Percentiles rank a stretch among this genome's conserved stretches.
phyloP scores from a whole-genome alignment of 805 yeast genomes.

The Ogataea pilisensis region DNA sequence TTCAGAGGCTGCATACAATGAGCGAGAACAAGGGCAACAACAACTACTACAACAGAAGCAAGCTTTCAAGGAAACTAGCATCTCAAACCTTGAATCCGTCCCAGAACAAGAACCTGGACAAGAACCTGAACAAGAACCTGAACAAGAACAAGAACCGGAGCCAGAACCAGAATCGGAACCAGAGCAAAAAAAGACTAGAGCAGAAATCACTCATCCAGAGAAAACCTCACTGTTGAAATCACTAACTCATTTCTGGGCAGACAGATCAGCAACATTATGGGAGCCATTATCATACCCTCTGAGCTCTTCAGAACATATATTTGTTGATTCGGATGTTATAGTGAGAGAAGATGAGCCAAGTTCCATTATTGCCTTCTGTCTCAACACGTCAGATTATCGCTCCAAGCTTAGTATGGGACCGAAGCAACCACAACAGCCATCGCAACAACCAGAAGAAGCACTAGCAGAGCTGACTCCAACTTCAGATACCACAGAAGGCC shows the following conservation, averaged over 20 bases:
- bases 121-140: constrained; percentile 2
- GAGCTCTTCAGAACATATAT: constrained; percentile 77
- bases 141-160: constrained; percentile 5
- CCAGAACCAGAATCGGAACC: constrained; percentile 4
- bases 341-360: constrained; percentile 97
- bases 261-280: constrained; percentile 93
- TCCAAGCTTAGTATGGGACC: constrained; percentile 33
- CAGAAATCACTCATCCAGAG: constrained; percentile 50
- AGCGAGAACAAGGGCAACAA: not conserved
- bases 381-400: constrained; percentile 78
- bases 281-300: constrained; percentile 85
- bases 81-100: too few relatives aligned
- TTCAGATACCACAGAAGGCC: not conserved
- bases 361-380: constrained; percentile 87
- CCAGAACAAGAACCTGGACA: constrained; percentile 1
- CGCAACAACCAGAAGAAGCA: not conserved
- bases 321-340: constrained; percentile 89
- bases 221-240: constrained; percentile 76
- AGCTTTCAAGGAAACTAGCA: too few relatives aligned
- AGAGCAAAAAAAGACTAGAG: constrained; percentile 11
- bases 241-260: constrained; percentile 93
- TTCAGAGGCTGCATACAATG: not conserved
- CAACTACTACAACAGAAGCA: not conserved
- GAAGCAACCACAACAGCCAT: constrained; percentile 4
- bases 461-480: not conserved